Evolutionary conservation across 2,329 filamentous ascomycete genomes (phyloP).

Genomic region (Seiridium cupressi): DNA sequence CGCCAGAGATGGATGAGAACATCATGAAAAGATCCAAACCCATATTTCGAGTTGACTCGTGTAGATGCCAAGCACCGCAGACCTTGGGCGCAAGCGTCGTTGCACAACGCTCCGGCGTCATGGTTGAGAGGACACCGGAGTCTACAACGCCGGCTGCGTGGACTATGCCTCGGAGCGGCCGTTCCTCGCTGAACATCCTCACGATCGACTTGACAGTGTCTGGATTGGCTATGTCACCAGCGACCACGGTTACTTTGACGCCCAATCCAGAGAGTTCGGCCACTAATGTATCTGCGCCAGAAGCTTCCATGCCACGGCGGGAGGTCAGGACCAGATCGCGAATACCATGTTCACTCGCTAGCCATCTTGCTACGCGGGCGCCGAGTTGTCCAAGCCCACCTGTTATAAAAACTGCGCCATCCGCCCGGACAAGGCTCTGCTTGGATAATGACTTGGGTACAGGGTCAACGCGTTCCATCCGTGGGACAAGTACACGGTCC

Average conservation of each 20-base stretch:
- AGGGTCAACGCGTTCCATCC: slow-evolving; percentile 14
- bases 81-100: slow-evolving; percentile 22
- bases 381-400: slow-evolving; percentile 27
- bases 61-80: slow-evolving; percentile 22
- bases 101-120: slow-evolving; percentile 23
- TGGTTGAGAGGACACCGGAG: slow-evolving; percentile 22
- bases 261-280: slow-evolving; percentile 19
- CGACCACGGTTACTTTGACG: slow-evolving; percentile 19
- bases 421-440: slow-evolving; percentile 14
- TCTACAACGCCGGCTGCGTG: slow-evolving; percentile 26
- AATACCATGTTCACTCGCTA: slow-evolving; percentile 20
- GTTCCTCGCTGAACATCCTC: slow-evolving; percentile 17
- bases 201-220: slow-evolving; percentile 19
- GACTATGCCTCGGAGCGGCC: slow-evolving; percentile 27
- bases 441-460: slow-evolving; percentile 6
- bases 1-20: slow-evolving; percentile 25
- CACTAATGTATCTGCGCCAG: slow-evolving; percentile 20
- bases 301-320: slow-evolving; percentile 23
- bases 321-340: slow-evolving; percentile 26
- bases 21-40: slow-evolving; percentile 24
- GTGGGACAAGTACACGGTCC: slow-evolving; percentile 16
- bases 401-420: slow-evolving; percentile 25
- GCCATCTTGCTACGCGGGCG: slow-evolving; percentile 20
- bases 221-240: slow-evolving; percentile 20
- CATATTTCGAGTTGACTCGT: slow-evolving; percentile 20